Evolutionary conservation across 2,329 filamentous ascomycete genomes (phyloP).

Genomic region (Cercospora beticola): DNA sequence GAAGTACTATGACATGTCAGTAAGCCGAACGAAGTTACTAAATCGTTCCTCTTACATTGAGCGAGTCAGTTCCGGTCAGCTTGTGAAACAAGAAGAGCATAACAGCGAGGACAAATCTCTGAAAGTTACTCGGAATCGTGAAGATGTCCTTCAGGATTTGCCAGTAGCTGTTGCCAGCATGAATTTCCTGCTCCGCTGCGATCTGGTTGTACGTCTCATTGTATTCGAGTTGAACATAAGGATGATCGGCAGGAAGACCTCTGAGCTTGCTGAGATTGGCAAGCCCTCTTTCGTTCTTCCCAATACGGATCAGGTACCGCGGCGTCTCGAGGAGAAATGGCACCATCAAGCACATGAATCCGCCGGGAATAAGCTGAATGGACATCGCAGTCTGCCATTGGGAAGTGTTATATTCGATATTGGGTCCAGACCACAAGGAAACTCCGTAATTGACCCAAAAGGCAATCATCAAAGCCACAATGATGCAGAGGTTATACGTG

Average conservation of each 20-base stretch:
- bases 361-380: background rate
- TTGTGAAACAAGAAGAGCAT: constrained; percentile 27
- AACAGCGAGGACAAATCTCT: constrained; percentile 22
- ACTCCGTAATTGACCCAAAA: constrained; percentile 6
- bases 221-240: background rate
- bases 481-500: background rate
- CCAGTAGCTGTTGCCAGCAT: constrained; percentile 19
- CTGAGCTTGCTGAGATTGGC: background rate
- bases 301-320: background rate
- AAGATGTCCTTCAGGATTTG: constrained; percentile 23
- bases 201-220: background rate
- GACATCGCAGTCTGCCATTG: constrained; percentile 3
- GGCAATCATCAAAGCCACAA: background rate
- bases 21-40: too few species aligned
- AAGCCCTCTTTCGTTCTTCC: background rate
- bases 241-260: background rate
- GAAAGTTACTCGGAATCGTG: constrained; percentile 21
- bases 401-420: background rate
- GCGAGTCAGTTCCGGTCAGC: constrained; percentile 22
- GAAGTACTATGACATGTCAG: constrained; percentile 5
- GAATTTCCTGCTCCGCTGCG: background rate
- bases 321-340: background rate
- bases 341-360: background rate
- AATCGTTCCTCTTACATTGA: constrained; percentile 6
- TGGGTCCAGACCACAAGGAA: background rate